A percentile compares a stretch with the other conserved stretches of the same genome.
phyloP scores from a whole-genome alignment of 352 stramenopile species.

The Phytophthora agathidicida region DNA sequence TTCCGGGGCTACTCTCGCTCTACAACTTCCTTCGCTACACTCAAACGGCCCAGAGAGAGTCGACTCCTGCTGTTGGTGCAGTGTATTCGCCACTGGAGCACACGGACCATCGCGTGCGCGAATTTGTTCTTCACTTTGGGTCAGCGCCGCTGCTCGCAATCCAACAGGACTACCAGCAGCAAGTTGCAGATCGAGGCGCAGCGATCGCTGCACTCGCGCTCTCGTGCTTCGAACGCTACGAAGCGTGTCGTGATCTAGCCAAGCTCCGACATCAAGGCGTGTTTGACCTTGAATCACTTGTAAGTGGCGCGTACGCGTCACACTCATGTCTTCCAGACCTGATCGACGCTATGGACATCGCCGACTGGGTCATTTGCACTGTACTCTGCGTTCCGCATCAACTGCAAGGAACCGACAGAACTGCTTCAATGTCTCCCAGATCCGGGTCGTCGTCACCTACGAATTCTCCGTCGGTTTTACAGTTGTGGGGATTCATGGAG shows the following conservation, averaged over 20 bases:
- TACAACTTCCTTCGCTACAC: constrained; percentile 45
- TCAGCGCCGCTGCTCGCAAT: constrained; percentile 61
- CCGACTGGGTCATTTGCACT: constrained; percentile 62
- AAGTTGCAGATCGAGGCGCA: constrained; percentile 29
- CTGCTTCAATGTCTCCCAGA: constrained; percentile 4
- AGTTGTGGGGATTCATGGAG: constrained; percentile 67
- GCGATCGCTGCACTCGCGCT: constrained; percentile 46
- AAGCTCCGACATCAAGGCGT: constrained; percentile 55
- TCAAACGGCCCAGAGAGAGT: constrained; percentile 1
- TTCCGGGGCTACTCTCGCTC: constrained; percentile 53
- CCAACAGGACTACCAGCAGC: constrained; percentile 60
- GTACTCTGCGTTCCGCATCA: constrained; percentile 60
- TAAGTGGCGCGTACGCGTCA: constrained; percentile 33
- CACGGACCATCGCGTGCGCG: constrained; percentile 44
- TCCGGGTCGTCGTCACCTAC: neutral
- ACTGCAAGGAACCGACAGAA: constrained; percentile 14
- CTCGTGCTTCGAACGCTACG: constrained; percentile 61
- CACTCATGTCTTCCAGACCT: constrained; percentile 32
- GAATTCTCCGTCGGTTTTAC: constrained; percentile 16
- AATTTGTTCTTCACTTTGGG: constrained; percentile 69
- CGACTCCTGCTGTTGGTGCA: neutral
- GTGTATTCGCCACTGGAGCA: constrained; percentile 42
- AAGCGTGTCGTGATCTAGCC: constrained; percentile 53
- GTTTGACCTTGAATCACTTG: constrained; percentile 54
- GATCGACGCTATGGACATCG: constrained; percentile 19